Conservation (phyloP, 495 filamentous ascomycete species). For the Podospora pseudopauciseta region DNA sequence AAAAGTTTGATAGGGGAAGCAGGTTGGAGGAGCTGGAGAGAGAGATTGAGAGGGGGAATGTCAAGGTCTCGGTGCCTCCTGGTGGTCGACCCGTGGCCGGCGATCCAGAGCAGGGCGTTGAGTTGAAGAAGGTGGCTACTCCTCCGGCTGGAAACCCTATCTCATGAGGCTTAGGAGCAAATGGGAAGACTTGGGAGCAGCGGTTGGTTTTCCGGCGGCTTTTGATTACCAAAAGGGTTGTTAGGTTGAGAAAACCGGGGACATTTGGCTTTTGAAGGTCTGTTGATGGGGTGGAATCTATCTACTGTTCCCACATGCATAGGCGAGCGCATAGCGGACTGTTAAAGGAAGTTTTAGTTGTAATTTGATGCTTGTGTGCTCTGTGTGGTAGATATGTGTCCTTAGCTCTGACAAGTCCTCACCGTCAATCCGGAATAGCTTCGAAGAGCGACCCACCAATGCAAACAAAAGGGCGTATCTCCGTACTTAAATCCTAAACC, state of each 20-base stretch:
- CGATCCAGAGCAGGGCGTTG: neutral
- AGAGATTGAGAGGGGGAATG: conserved; percentile 50
- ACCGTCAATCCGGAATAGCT: neutral
- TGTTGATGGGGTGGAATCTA: no score
- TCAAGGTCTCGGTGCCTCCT: conserved; percentile 32
- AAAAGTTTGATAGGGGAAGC: conserved; percentile 37
- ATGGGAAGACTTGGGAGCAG: no score
- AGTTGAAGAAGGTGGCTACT: neutral
- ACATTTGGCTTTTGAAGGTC: no score
- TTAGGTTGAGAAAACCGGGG: no score
- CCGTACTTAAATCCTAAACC: neutral
- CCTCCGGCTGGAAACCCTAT: neutral
- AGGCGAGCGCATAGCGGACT: no score
- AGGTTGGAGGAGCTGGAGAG: conserved; percentile 47
- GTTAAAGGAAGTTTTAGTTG: no score
- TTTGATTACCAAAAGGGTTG: no score
- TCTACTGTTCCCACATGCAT: no score
- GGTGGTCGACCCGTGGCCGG: neutral
- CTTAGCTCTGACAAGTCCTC: neutral
- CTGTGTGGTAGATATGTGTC: neutral
- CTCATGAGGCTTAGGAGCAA: neutral
- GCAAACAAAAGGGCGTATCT: neutral
- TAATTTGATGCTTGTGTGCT: neutral
- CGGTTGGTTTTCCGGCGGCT: no score
- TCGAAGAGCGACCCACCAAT: neutral